phyloP scores from a whole-genome alignment of 495 filamentous ascomycete genomes.

The Hypomontagnella submonticulosa region DNA sequence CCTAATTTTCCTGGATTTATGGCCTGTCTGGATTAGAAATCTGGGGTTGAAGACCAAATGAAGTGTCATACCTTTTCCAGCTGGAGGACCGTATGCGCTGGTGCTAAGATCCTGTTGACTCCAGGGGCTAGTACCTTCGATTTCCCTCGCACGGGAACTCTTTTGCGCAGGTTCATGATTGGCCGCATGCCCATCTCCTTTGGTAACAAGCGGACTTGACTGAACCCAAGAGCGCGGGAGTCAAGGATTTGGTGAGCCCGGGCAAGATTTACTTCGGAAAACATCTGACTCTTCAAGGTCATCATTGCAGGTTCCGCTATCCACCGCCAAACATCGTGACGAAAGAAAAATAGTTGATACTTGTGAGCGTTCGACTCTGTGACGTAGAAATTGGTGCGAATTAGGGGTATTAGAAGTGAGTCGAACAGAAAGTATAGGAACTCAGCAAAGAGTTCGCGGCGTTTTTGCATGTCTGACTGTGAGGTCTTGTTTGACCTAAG shows the following conservation, averaged over 20 bases:
- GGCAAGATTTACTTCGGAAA: conserved; percentile 76
- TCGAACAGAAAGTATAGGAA: conserved; percentile 94
- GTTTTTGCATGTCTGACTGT: conserved; percentile 77
- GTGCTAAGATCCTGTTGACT: conserved; percentile 83
- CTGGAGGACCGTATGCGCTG: conserved; percentile 78
- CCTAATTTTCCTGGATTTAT: conserved; percentile 72
- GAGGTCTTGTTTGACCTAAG: conserved; percentile 66
- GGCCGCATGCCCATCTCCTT: conserved; percentile 75
- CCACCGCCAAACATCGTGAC: conserved; percentile 89
- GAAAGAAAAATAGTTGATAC: conserved; percentile 90
- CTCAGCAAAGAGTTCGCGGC: conserved; percentile 81
- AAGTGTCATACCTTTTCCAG: conserved; percentile 69
- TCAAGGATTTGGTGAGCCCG: conserved; percentile 68
- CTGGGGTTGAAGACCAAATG: not conserved
- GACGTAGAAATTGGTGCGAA: conserved; percentile 90
- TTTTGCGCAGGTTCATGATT: conserved; percentile 84
- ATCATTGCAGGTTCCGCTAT: conserved; percentile 78
- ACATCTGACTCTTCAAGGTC: conserved; percentile 76
- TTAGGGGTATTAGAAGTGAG: conserved; percentile 86
- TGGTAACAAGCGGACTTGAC: conserved; percentile 82
- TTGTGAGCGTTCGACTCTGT: conserved; percentile 87
- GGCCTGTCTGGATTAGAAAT: conserved; percentile 49
- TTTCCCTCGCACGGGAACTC: conserved; percentile 63
- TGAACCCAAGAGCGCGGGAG: conserved; percentile 74
- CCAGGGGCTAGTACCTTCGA: conserved; percentile 70